phyloP scores from a whole-genome alignment of 768 basidiomycete genomes.

The Tubosaeta brunneosetosa region DNA sequence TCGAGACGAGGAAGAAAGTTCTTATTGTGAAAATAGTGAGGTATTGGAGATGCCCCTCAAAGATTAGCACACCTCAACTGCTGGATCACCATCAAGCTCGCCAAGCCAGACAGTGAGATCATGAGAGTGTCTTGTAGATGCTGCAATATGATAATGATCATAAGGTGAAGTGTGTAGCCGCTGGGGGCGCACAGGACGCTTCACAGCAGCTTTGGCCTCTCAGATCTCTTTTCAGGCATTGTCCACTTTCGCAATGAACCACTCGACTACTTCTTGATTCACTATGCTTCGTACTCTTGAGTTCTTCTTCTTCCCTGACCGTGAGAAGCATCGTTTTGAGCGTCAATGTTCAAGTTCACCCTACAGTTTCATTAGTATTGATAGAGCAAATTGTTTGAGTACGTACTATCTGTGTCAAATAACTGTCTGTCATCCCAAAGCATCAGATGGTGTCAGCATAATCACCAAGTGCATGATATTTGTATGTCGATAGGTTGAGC shows the following conservation, averaged over 20 bases:
- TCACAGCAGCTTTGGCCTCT: too few relatives aligned
- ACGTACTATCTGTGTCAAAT: constrained; percentile 32
- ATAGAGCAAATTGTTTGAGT: too few relatives aligned
- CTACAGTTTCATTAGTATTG: too few relatives aligned
- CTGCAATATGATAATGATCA: background rate
- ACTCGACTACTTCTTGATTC: background rate
- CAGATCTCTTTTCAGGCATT: too few relatives aligned
- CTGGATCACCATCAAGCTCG: background rate
- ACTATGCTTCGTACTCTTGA: background rate
- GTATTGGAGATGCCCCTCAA: too few relatives aligned
- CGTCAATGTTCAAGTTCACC: constrained; percentile 35
- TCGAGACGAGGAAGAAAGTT: background rate
- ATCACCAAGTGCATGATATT: constrained; percentile 13
- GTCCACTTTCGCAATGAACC: background rate
- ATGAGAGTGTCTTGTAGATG: background rate
- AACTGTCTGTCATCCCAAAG: constrained; percentile 34
- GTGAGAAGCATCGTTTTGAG: background rate
- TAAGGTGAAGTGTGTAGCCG: background rate
- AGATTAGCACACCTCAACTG: background rate
- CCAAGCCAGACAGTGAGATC: background rate
- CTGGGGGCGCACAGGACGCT: too few relatives aligned
- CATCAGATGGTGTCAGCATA: constrained; percentile 4
- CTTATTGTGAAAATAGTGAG: background rate
- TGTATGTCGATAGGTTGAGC: constrained; percentile 13
- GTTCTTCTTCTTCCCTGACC: background rate